Base-by-base conservation (phyloP, 148 eudicot genomes). In the Rheum nobile region DNA sequence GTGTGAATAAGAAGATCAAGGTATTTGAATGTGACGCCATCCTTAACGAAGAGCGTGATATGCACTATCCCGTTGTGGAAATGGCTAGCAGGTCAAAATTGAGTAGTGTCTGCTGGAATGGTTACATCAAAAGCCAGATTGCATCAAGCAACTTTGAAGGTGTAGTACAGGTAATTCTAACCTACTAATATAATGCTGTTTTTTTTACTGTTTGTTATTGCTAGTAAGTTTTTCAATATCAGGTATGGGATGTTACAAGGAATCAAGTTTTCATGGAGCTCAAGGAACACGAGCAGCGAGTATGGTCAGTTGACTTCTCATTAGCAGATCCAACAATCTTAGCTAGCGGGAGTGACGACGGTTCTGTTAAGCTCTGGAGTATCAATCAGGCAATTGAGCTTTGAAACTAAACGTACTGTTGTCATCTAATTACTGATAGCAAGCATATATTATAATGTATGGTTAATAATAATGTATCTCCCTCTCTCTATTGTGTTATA, bases 321-420 rank as follows among this genome's bases (percentile, higher is more conserved):
- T 79, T 82, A 68, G 96, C 92, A 52, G 97, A 95, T 80, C 99
- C 99, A 42, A 95, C 97, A 17, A 70, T 95, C 86, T 80, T 95
- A 83, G 97, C 96, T 57, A 95, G 99, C 79, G 99, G 99, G 73
- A 92, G 99, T 71, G 99, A 95, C 65, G 99, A 95, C 68, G 97
- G 99, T 75, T 92, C 92, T 37, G 96, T 95, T 37, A 95, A 95
- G 89, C 99, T 95, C 78, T 95, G 99, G 99, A 91, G 90, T 86
- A 90, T 90, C 89, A 95, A 95, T 92, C 99, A 95, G 99, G 99
- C 96, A 95, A 90, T 91, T 91, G 90, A 88, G 85, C 90, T 89
- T 88, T 87, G 87, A 91, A 84, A 91, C 86, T 90, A 84, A 89
- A 91, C 83, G 87, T 85, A 93, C 89, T 88, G 88, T 77, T 79